Conservation (phyloP, 1,284 basidiomycete species). For the Sanguinoderma infundibulare region DNA sequence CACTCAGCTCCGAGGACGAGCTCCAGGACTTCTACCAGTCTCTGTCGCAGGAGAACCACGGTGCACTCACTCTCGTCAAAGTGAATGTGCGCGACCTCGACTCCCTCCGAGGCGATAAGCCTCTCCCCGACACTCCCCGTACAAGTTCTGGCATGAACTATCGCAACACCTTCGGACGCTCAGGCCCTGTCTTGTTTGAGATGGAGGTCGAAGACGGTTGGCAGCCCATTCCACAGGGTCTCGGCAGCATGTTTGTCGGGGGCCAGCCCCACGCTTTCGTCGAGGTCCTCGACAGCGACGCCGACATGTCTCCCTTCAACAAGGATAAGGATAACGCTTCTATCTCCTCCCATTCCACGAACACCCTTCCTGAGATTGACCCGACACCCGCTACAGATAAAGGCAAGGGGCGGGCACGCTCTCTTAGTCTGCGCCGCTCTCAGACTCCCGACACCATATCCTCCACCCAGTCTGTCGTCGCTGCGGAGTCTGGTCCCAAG, state of each 20-base stretch:
- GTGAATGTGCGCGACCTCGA: constrained; percentile 67
- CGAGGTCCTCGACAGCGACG: constrained; percentile 59
- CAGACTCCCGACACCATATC: constrained; percentile 47
- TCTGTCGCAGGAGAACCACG: constrained; percentile 16
- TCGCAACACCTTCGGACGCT: constrained; percentile 57
- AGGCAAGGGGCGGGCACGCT: constrained; percentile 55
- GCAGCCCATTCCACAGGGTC: constrained; percentile 50
- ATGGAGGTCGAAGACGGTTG: constrained; percentile 70
- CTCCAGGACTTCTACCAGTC: constrained; percentile 61
- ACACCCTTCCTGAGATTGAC: constrained; percentile 24
- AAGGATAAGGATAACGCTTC: constrained; percentile 21
- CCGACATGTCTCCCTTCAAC: constrained; percentile 33
- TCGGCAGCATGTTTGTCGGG: constrained; percentile 30
- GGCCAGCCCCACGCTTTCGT: constrained; percentile 63
- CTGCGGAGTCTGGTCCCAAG: constrained; percentile 50
- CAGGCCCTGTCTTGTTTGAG: constrained; percentile 48
- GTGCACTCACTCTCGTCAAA: constrained; percentile 44
- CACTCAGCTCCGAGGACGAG: constrained; percentile 72
- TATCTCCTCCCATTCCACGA: constrained; percentile 21
- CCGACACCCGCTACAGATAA: constrained; percentile 44
- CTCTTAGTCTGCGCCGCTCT: constrained; percentile 26
- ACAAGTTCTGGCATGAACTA: constrained; percentile 31
- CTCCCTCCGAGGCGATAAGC: constrained; percentile 40
- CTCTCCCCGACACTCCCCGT: constrained; percentile 43
- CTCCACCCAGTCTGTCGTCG: constrained; percentile 63